Evolutionary conservation across 306 rosid species (phyloP).

Genomic region (Astragalus glycyphyllos): DNA sequence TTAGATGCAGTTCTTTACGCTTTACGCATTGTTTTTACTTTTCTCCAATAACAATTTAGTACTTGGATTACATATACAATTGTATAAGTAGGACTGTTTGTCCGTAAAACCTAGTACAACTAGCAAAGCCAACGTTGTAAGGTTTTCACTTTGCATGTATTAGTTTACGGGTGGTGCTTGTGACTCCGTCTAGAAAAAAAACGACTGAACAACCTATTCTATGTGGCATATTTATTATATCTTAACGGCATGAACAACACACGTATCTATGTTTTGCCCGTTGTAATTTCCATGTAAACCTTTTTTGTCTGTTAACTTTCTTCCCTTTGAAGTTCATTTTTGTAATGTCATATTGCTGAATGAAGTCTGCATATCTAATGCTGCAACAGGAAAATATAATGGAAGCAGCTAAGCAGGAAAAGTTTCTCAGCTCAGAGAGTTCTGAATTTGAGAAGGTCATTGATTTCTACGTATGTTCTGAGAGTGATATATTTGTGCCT

Average conservation of each 20-base stretch:
- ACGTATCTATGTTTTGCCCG: neutral
- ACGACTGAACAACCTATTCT: too few species aligned
- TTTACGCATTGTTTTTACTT: neutral
- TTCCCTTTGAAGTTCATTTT: neutral
- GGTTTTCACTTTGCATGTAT: too few species aligned
- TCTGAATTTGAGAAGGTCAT: constrained; percentile 44
- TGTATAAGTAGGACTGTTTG: too few species aligned
- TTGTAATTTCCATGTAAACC: neutral
- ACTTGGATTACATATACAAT: too few species aligned
- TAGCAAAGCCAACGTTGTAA: too few species aligned
- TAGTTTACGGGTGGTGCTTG: too few species aligned
- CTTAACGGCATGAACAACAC: neutral
- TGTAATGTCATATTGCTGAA: neutral
- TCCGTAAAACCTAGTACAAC: too few species aligned
- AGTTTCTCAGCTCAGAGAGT: constrained; percentile 36
- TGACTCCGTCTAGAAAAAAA: too few species aligned
- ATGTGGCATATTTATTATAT: too few species aligned
- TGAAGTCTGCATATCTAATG: neutral
- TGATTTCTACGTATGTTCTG: constrained; percentile 47
- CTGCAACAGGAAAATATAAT: constrained; percentile 46
- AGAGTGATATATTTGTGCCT: constrained; percentile 53
- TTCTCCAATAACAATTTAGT: too few species aligned
- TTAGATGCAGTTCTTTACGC: too few species aligned
- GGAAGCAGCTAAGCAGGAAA: constrained; percentile 35
- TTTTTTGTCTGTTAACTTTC: neutral